phyloP scores from a whole-genome alignment of 257 asterid species.

The Forsythia suspensa region DNA sequence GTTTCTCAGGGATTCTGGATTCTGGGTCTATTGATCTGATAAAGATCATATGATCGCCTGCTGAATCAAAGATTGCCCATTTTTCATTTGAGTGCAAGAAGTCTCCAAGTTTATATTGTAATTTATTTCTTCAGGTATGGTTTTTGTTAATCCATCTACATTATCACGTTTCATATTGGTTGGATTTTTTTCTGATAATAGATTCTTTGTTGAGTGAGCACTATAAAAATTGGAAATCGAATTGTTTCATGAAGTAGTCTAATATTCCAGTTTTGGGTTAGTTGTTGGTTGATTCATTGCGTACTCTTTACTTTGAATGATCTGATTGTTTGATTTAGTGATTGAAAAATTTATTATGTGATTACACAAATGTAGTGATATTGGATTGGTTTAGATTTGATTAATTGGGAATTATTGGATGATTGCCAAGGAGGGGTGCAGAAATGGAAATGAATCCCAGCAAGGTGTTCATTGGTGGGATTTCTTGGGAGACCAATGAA shows the following conservation, averaged over 20 bases:
- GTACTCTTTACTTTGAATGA: constrained; percentile 17
- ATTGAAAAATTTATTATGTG: constrained; percentile 4
- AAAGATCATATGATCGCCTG: constrained; percentile 52
- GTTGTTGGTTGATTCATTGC: constrained; percentile 42
- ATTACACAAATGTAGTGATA: constrained; percentile 3
- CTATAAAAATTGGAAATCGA: constrained; percentile 8
- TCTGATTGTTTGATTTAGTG: constrained; percentile 20
- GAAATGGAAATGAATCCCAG: constrained; percentile 87
- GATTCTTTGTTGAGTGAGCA: constrained; percentile 21
- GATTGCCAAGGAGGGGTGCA: constrained; percentile 35
- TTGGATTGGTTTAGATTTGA: constrained; percentile 20
- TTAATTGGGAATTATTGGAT: constrained; percentile 26
- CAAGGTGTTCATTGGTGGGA: constrained; percentile 88
- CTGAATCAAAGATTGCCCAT: constrained; percentile 29
- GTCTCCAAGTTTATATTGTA: constrained; percentile 36
- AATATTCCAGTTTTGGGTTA: constrained; percentile 30
- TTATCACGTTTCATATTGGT: constrained; percentile 35
- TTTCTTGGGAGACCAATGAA: constrained; percentile 96
- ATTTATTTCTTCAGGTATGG: constrained; percentile 32
- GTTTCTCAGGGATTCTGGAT: constrained; percentile 43
- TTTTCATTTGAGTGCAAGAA: constrained; percentile 35
- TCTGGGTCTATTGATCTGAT: constrained; percentile 72
- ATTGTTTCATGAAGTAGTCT: constrained; percentile 10
- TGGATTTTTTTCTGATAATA: constrained; percentile 23
- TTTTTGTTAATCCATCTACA: constrained; percentile 49